These are phyloP conservation scores for Phialophora expanda DNA, from an alignment of 2,329 filamentous ascomycete genomes.

Conservation along the genomic window DNA sequence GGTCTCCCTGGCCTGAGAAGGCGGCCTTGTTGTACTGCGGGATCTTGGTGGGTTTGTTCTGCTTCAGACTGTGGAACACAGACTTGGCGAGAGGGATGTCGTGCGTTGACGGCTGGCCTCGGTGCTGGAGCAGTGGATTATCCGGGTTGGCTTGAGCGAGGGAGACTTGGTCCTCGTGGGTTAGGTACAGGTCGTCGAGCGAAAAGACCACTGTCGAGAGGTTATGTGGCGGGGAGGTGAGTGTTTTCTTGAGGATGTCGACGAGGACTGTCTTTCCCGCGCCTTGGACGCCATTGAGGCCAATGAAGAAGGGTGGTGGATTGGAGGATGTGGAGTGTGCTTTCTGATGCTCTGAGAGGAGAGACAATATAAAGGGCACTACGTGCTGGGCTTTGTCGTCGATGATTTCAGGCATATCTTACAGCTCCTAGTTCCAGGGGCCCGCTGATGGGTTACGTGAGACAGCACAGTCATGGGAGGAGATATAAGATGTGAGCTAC, in stretches of 20 bases:
- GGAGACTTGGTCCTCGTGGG: slow-evolving; percentile 68
- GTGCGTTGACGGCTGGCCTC: slow-evolving; percentile 84
- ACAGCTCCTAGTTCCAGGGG: background rate
- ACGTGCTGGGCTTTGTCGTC: slow-evolving; percentile 81
- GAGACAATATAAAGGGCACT: slow-evolving; percentile 74
- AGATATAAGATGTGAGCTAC: background rate
- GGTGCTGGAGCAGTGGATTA: slow-evolving; percentile 78
- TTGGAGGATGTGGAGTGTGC: slow-evolving; percentile 45
- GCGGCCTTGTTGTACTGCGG: slow-evolving; percentile 85
- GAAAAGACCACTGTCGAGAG: slow-evolving; percentile 74
- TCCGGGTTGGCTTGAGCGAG: slow-evolving; percentile 69
- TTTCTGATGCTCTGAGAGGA: slow-evolving; percentile 59
- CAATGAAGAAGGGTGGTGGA: slow-evolving; percentile 76
- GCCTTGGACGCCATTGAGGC: slow-evolving; percentile 89
- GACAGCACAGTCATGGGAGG: background rate
- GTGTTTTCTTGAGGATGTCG: slow-evolving; percentile 65
- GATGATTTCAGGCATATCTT: slow-evolving; percentile 59
- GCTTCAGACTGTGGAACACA: slow-evolving; percentile 66
- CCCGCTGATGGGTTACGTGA: background rate
- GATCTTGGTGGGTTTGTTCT: slow-evolving; percentile 62
- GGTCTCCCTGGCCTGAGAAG: slow-evolving; percentile 76
- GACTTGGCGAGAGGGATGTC: slow-evolving; percentile 68
- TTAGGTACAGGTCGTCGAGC: slow-evolving; percentile 88
- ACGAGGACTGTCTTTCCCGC: slow-evolving; percentile 92
- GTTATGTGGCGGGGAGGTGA: slow-evolving; percentile 62